Conservation (phyloP, 345 rosid species). For the Eutrema yunnanense region DNA sequence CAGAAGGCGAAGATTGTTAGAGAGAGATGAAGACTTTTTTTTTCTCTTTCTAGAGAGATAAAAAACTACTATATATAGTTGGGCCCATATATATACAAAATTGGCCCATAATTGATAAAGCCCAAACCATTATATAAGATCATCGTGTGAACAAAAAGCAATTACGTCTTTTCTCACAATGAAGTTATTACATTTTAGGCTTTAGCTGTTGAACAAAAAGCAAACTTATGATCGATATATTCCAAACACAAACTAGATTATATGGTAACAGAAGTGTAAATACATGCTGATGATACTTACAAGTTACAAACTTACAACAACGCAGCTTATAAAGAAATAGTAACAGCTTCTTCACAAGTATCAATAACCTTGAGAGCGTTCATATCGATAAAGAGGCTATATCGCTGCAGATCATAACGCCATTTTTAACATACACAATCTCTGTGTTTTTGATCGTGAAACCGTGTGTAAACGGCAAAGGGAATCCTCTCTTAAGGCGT, state of each 20-base stretch:
- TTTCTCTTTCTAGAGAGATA: background rate
- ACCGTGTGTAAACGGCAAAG: constrained; percentile 49
- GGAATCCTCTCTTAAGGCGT: constrained; percentile 48
- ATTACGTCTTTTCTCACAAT: too few relatives aligned
- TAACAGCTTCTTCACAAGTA: background rate
- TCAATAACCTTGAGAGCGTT: background rate
- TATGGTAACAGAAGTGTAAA: background rate
- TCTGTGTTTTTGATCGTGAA: constrained; percentile 40
- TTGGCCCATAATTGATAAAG: background rate
- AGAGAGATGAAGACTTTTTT: background rate
- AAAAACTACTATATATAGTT: background rate
- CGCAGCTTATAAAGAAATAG: background rate
- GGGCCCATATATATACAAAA: background rate
- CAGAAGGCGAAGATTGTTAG: background rate
- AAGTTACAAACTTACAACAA: background rate
- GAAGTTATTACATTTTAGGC: too few relatives aligned
- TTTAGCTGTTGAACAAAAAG: background rate
- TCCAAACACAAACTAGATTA: background rate
- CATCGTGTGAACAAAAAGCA: too few relatives aligned
- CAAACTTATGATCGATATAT: background rate
- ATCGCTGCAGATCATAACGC: constrained; percentile 44
- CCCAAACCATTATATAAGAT: background rate
- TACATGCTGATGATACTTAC: background rate
- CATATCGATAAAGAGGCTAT: background rate
- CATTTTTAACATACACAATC: constrained; percentile 29